Evolutionary conservation across 2,329 filamentous ascomycete genomes (phyloP).

Genomic region (Thermoascus crustaceus): DNA sequence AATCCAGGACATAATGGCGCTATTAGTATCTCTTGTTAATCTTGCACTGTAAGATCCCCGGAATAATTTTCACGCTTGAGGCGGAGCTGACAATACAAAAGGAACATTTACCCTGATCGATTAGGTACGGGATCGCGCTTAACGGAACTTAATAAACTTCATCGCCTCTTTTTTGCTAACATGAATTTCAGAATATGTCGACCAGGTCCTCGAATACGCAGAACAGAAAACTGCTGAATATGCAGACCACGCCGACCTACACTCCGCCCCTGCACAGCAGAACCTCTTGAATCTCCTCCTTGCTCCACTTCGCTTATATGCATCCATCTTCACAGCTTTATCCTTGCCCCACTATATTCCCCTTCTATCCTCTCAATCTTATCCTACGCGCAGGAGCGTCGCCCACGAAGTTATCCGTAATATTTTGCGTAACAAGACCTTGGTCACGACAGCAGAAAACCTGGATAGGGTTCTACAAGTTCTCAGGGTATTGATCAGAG

Average conservation of each 20-base stretch:
- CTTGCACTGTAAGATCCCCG: constrained; percentile 59
- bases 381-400: constrained; percentile 81
- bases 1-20: constrained; percentile 87
- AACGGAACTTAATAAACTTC: no score
- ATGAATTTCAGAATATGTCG: constrained; percentile 93
- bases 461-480: constrained; percentile 84
- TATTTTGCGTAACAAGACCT: constrained; percentile 73
- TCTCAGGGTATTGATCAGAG: constrained; percentile 83
- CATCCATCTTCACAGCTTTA: constrained; percentile 91
- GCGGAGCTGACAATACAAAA: constrained; percentile 13
- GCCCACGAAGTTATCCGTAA: constrained; percentile 79
- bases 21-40: constrained; percentile 89
- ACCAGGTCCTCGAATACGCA: constrained; percentile 86
- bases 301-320: constrained; percentile 80
- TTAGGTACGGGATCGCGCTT: no score
- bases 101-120: constrained; percentile 85
- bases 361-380: constrained; percentile 82
- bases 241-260: constrained; percentile 89
- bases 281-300: constrained; percentile 85
- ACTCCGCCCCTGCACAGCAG: constrained; percentile 77
- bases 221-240: constrained; percentile 79
- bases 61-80: not conserved
- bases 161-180: no score
- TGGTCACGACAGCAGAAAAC: constrained; percentile 67
- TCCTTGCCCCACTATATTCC: constrained; percentile 88